Percentiles rank a stretch among this genome's conserved stretches.
Evolutionary conservation across 139 green algal genomes (phyloP).

Genomic region (Asterochloris sp.): DNA sequence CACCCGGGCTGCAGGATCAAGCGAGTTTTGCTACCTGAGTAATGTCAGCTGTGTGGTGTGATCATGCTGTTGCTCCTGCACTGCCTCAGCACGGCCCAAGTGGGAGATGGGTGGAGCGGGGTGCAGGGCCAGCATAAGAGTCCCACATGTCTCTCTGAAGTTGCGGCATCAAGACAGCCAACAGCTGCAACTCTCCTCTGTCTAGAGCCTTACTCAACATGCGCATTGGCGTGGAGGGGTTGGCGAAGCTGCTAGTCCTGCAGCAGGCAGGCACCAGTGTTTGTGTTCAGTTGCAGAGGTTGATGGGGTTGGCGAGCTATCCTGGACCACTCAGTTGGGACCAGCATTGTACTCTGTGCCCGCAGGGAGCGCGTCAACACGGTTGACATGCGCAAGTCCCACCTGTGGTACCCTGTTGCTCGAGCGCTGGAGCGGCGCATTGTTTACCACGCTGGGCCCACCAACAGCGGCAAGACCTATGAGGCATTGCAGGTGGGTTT

Average conservation of each 20-base stretch:
- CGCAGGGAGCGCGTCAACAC: constrained; percentile 38
- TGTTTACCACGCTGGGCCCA: constrained; percentile 91
- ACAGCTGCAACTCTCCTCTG: background rate
- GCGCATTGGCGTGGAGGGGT: background rate
- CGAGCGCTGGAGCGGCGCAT: constrained; percentile 75
- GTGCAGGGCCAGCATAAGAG: too few relatives aligned
- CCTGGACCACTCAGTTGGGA: background rate
- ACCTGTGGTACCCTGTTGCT: constrained; percentile 82
- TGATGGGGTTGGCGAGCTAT: background rate
- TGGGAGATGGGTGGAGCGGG: too few relatives aligned
- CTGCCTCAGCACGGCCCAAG: too few relatives aligned
- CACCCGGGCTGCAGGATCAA: too few relatives aligned
- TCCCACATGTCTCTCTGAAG: too few relatives aligned
- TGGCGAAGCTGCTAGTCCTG: background rate
- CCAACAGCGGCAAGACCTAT: constrained; percentile 98
- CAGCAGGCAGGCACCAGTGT: background rate
- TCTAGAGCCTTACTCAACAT: background rate
- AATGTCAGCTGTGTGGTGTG: too few relatives aligned
- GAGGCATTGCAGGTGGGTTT: constrained; percentile 55
- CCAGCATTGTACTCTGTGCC: background rate
- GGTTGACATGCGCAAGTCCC: constrained; percentile 49
- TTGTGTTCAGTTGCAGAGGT: background rate
- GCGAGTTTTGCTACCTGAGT: too few relatives aligned
- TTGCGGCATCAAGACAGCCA: too few relatives aligned
- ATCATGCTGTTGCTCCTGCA: too few relatives aligned